Evolutionary conservation across 768 basidiomycete species (phyloP).

Genomic region (Suillus bovinus): DNA sequence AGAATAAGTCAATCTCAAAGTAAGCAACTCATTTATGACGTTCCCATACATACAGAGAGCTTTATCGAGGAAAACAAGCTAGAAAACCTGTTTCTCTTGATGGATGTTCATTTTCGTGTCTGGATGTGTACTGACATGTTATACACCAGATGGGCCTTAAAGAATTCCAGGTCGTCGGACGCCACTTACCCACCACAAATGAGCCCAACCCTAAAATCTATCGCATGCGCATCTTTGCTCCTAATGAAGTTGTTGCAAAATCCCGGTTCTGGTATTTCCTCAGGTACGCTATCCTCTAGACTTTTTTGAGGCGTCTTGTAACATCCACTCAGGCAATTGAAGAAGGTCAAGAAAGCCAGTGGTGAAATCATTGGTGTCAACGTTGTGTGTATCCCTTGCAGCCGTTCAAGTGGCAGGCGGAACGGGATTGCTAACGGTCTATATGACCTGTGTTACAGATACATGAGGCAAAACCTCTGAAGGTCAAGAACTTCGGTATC

Average conservation of each 20-base stretch:
- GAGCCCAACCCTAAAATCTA: constrained; percentile 98
- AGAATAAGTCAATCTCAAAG: constrained; percentile 28
- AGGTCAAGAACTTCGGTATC: constrained; percentile 99
- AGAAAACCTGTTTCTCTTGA: constrained; percentile 14
- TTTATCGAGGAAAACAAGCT: background rate
- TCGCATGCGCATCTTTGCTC: constrained; percentile 99
- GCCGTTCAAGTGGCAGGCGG: constrained; percentile 89
- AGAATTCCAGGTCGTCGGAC: constrained; percentile 97
- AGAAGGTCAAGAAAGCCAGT: constrained; percentile 99
- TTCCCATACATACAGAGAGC: background rate
- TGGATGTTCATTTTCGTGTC: constrained; percentile 31
- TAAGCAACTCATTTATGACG: constrained; percentile 21
- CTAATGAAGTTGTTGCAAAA: constrained; percentile 98
- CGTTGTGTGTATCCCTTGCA: constrained; percentile 80
- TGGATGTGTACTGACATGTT: constrained; percentile 23
- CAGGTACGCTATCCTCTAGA: constrained; percentile 48
- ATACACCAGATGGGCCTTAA: constrained; percentile 67
- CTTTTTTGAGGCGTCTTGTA: background rate
- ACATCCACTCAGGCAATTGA: constrained; percentile 68
- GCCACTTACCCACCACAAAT: constrained; percentile 91
- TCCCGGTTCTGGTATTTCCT: constrained; percentile 99
- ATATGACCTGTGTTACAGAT: constrained; percentile 62
- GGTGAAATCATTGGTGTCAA: constrained; percentile 99
- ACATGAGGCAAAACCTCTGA: constrained; percentile 94
- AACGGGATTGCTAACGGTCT: constrained; percentile 59